Conservation (phyloP, 106 monocot genomes). For the Apostasia ramifera region DNA sequence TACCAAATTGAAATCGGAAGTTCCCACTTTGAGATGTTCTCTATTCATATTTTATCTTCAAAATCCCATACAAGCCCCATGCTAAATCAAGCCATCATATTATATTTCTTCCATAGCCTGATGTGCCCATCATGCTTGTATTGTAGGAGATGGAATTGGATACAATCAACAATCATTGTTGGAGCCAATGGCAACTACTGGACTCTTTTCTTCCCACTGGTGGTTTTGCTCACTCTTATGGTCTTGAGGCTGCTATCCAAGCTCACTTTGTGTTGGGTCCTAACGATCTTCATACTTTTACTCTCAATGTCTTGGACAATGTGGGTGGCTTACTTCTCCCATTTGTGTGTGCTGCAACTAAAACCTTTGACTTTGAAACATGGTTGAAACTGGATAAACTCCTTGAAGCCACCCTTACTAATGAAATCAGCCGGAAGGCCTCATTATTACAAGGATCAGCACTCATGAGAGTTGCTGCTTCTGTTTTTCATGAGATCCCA, state of each 20-base stretch:
- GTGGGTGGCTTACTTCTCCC: slow-evolving; percentile 83
- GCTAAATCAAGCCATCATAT: slow-evolving; percentile 11
- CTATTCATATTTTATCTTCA: background rate
- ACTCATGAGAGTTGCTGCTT: slow-evolving; percentile 73
- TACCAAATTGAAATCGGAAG: background rate
- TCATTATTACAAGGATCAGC: slow-evolving; percentile 84
- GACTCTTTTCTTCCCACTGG: slow-evolving; percentile 91
- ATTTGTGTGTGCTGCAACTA: slow-evolving; percentile 53
- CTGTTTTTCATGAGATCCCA: slow-evolving; percentile 56
- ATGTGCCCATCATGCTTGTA: slow-evolving; percentile 9
- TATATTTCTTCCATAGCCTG: slow-evolving; percentile 4
- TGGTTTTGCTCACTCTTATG: slow-evolving; percentile 92
- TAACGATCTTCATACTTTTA: slow-evolving; percentile 43
- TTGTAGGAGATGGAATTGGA: slow-evolving; percentile 6
- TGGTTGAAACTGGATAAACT: slow-evolving; percentile 59
- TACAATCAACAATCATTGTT: slow-evolving; percentile 7
- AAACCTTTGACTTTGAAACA: slow-evolving; percentile 33
- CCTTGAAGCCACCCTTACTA: slow-evolving; percentile 78
- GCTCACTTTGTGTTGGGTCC: slow-evolving; percentile 35
- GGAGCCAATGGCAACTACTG: slow-evolving; percentile 91
- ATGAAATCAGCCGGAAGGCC: slow-evolving; percentile 82
- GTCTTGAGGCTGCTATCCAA: slow-evolving; percentile 83
- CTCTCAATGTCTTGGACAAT: slow-evolving; percentile 74
- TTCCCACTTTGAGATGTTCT: background rate
- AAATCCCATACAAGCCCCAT: slow-evolving; percentile 6